A percentile compares a stretch with the other conserved stretches of the same genome.
Evolutionary conservation across 2,329 filamentous ascomycete genomes (phyloP).

Genomic region (Fusarium subtropicale): DNA sequence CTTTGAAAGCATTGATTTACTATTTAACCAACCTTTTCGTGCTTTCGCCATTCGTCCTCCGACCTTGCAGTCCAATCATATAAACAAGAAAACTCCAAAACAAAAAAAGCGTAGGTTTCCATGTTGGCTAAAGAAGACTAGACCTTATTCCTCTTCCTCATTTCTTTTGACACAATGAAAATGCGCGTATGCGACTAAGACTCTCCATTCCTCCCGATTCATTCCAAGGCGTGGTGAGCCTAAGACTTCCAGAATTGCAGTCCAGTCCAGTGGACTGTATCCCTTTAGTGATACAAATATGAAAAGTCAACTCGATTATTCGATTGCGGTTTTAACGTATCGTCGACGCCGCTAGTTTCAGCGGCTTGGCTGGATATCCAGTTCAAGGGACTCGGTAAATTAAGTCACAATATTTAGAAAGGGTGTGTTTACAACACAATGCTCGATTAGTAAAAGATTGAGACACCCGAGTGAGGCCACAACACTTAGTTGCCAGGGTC

Average conservation of each 20-base stretch:
- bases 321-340: constrained; percentile 12
- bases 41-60: constrained; percentile 4
- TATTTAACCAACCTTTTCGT: constrained; percentile 18
- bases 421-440: constrained; percentile 2
- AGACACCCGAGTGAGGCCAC: background rate
- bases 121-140: background rate
- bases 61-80: constrained; percentile 32
- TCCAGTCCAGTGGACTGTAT: constrained; percentile 27
- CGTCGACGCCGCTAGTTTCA: background rate
- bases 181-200: constrained; percentile 19
- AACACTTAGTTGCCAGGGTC: constrained; percentile 48
- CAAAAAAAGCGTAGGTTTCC: constrained; percentile 2
- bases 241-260: constrained; percentile 2
- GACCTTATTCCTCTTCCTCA: constrained; percentile 3
- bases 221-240: constrained; percentile 9
- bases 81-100: constrained; percentile 24
- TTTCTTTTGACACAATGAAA: constrained; percentile 42
- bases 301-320: constrained; percentile 34
- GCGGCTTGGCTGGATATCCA: background rate
- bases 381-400: background rate
- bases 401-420: constrained; percentile 5
- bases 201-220: constrained; percentile 3
- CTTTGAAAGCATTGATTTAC: constrained; percentile 13
- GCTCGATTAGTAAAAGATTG: background rate
- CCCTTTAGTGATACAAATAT: constrained; percentile 43